Base-by-base conservation (phyloP, 352 stramenopile genomes). In the Blastocystis sp. region DNA sequence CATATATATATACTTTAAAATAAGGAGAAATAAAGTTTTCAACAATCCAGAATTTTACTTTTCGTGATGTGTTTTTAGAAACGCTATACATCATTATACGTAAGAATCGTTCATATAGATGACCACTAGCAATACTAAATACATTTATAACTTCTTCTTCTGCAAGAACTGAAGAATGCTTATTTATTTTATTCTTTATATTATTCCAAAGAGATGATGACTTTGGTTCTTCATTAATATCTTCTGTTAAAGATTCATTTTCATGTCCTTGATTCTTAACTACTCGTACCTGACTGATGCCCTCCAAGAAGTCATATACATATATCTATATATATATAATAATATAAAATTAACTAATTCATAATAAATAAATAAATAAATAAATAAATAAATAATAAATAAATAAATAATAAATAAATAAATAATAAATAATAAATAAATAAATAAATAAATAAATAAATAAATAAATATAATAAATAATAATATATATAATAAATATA, bases 1-100 rank as follows among this genome's bases (percentile, higher is more conserved):
- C 13, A 13, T n/a, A n/a, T n/a, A n/a, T n/a, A n/a, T n/a, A 55
- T 59, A 91, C 73, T 72, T 97, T 98, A 72, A 99, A 96, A 11
- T 82, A 73, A 6, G 90, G 89, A 1, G 88, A 96, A 32, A 98
- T 65, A 67, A 95, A 99, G 67, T 94, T 94, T 70, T 96, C 89
- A 45, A 98, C 81, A 9, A 98, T 69, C 91, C 92, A 98, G 65
- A 98, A 98, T 45, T 94, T 96, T n/a, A 98, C 89, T 2, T 83
- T 86, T 44, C 89, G 84, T 25, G 80, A 79, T 11, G 87, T 94
- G 36, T 83, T 77, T 72, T 94, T 95, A 1, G 88, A 84, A 31
- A 98, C 89, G 62, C 80, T 94, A 13, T 94, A 80, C 90, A 99
- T 98, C 92, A 99, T 99, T 66, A 99, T 96, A 68, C 95, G 95